A percentile compares a stretch with the other conserved stretches of the same genome.
Evolutionary conservation across 1,284 basidiomycete species (phyloP).

Genomic region (Sphaerobolus stellatus): DNA sequence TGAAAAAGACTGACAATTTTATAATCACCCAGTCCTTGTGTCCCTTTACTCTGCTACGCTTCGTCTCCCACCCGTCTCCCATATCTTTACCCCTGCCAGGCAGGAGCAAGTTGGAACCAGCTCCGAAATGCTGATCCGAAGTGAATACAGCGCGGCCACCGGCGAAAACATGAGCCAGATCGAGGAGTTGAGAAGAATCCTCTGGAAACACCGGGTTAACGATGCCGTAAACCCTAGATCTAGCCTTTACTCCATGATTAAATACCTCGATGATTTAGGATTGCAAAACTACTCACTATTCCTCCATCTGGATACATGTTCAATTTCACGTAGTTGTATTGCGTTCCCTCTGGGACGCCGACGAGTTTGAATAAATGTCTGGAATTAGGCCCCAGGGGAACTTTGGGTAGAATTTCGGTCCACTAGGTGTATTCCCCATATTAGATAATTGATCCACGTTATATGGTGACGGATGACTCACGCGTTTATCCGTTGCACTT

Average conservation of each 20-base stretch:
- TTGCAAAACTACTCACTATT: slow-evolving; percentile 57
- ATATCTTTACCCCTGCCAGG: slow-evolving; percentile 93
- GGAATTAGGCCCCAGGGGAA: slow-evolving; percentile 76
- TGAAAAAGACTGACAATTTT: slow-evolving; percentile 63
- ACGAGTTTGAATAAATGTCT: slow-evolving; percentile 83
- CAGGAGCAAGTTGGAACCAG: slow-evolving; percentile 87
- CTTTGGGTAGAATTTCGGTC: slow-evolving; percentile 75
- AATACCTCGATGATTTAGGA: slow-evolving; percentile 13
- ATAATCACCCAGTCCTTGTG: slow-evolving; percentile 93
- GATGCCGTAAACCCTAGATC: slow-evolving; percentile 87
- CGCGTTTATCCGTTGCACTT: slow-evolving; percentile 51
- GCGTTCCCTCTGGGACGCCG: slow-evolving; percentile 43
- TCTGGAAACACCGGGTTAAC: slow-evolving; percentile 64
- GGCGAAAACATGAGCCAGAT: slow-evolving; percentile 88
- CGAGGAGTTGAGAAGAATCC: slow-evolving; percentile 54
- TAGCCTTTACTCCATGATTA: slow-evolving; percentile 51
- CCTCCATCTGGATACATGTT: slow-evolving; percentile 98
- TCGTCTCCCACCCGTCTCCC: slow-evolving; percentile 99
- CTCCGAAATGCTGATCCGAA: slow-evolving; percentile 94
- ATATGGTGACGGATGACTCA: slow-evolving; percentile 34
- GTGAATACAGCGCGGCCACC: slow-evolving; percentile 81
- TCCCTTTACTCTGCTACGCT: slow-evolving; percentile 75
- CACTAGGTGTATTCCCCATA: slow-evolving; percentile 68
- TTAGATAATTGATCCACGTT: slow-evolving; percentile 1
- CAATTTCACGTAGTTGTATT: slow-evolving; percentile 83